Base-by-base conservation (phyloP, 305 asterid species). In the Fraxinus platypoda region DNA sequence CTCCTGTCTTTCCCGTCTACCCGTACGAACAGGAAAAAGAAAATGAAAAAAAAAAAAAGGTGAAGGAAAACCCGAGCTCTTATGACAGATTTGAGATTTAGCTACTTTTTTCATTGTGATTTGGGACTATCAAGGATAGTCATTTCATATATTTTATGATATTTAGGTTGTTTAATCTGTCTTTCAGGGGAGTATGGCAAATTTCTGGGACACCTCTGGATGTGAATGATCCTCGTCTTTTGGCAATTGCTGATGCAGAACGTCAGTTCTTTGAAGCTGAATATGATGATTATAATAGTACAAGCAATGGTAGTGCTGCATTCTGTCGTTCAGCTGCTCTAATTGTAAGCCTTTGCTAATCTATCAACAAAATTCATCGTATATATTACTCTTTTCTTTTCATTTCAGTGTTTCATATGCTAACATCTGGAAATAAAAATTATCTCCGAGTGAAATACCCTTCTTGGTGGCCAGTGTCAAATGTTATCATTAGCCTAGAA, bases 261-360 rank as follows among this genome's bases (percentile, higher is more conserved):
- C 97, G 94, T 68, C 97, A 94, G 85, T 79, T 96, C 76, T 78
- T 96, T 85, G 99, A 96, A 84, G 94, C 97, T 81, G 99, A 94
- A 78, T 94, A 93, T 82, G 98, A 94, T 57, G 97, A 96, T 75
- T 92, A 92, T 84, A 90, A 91, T 81, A 91, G 93, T 74, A 74
- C 94, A 77, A 94, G 90, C 90, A 93, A 93, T 79, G 90, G 93
- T 28, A 97, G 98, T 76, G 91, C 98, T 37, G 97, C 98, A 75
- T 97, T 97, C 85, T 94, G 95, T 86, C 98, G 98, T 81, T 94
- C 99, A 11, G 98, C 97, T 88, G 99, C 94, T 85, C 90, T 97
- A 84, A 93, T 97, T 66, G 99, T 97, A 91, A 89, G 98, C 26
- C 70, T 70, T 85, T 76, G 3, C 70, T 21, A 28, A 49, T 33